Evolutionary conservation across 2,329 filamentous ascomycete species (phyloP), one percentile per base, ranked within the genome.

Genomic region (Epichloe sibirici): DNA sequence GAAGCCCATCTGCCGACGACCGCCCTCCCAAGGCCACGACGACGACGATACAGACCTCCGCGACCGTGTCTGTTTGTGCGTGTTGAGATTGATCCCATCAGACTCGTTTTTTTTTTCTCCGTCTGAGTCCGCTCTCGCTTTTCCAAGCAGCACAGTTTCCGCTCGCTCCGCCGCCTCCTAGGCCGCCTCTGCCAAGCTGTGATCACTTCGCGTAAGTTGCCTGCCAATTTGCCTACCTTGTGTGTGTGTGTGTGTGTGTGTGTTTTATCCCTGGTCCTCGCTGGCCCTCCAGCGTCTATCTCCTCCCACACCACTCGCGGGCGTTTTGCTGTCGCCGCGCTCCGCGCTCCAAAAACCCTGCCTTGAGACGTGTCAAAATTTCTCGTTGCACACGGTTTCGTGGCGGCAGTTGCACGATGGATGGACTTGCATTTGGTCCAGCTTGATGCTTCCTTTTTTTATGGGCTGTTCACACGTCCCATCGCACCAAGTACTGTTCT

Each of bases 171-270:
- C 59, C 56, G 59, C 53, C 54, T 43, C 51, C 51, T 40, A 51
- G 57, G 49, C 49, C 47, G 55, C 53, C 48, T 48, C 49, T 52
- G 49, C 40, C 31, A 35, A 51, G 67, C 67, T 68, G 68, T 64
- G 67, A 70, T 70, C 65, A 65, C 68, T 69, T 70, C 51, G 42
- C 47, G 53, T 55, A 51, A 48, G 54, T 52, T 23, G 39, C 12
- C 42, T 42, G 49, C 39, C 25, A 52, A 49, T 43, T 35, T 21
- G 17, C 17, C 53, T 45, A 48, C 51, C 23, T 55, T 57, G 52
- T 48, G 42, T 56, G 1, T 34, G 31, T 45, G n/a, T 28, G n/a
- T 34, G 31, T 56, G 1, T 34, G 31, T 45, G n/a, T 28, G n/a
- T 34, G 31, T n/a, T n/a, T n/a, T n/a, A n/a, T 12, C 11, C 21